Evolutionary conservation across 2,329 filamentous ascomycete species (phyloP), one percentile per base, ranked within the genome.

Genomic region (Fusarium camptoceras): DNA sequence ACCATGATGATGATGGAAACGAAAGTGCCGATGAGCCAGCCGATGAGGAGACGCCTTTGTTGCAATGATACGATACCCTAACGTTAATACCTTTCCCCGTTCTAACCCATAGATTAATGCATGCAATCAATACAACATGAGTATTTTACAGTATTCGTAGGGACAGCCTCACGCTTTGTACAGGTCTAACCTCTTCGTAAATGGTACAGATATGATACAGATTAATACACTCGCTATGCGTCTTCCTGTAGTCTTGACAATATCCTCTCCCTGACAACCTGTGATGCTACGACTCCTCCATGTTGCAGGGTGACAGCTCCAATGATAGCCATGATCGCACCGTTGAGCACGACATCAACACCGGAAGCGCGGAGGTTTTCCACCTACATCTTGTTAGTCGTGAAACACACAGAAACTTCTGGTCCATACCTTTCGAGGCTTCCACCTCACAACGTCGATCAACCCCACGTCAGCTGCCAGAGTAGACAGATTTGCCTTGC

Each of bases 261-360:
- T 79, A 97, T 91, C 80, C 90, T 89, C 73, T 97, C 92, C 77
- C 89, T 88, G 48, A 93, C 89, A 55, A 97, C 81, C 78, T 88
- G 86, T 70, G 90, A 91, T 61, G 95, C 94, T 58, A 92, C 87
- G 46, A 91, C 89, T 39, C 91, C 92, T 48, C 96, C 96, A 73
- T 92, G 90, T 80, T 98, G 94, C 76, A 99, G 83, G n/a, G 94
- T 91, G 55, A 99, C 81, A 14, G 96, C 96, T 24, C 96, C 96
- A 46, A 98, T 83, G 58, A 99, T 91, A 47, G 94, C 93, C 78
- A 94, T 93, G 58, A 99, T 76, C 6, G 93, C 89, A 66, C 94
- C 90, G 50, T 91, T 88, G 58, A 97, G 83, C 25, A 98, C 90
- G 6, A 90, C 84, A 27, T 93, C 87, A 28, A 92, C 80, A 71